phyloP scores from a whole-genome alignment of 495 filamentous ascomycete genomes.

The Amorphotheca resinae region DNA sequence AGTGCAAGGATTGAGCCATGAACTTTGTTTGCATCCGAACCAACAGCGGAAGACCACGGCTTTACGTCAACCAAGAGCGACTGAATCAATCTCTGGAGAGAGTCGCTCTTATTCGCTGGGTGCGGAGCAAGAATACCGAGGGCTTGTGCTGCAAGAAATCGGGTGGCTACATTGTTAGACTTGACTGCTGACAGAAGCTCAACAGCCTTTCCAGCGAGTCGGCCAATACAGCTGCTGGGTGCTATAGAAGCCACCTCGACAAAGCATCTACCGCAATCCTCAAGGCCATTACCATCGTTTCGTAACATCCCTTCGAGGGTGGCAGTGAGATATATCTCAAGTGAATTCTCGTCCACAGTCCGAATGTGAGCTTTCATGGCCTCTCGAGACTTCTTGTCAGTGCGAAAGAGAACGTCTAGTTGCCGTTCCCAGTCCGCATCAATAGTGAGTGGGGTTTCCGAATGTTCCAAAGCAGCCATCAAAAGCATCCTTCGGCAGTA shows the following conservation, averaged over 20 bases:
- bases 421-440: conserved; percentile 80
- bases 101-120: conserved; percentile 25
- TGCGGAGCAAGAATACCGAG: conserved; percentile 73
- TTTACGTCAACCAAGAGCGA: conserved; percentile 29
- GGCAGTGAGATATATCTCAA: conserved; percentile 25
- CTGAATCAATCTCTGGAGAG: conserved; percentile 24
- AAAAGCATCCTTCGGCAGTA: conserved; percentile 68
- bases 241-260: conserved; percentile 55
- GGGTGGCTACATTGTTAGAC: conserved; percentile 55
- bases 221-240: conserved; percentile 37
- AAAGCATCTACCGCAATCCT: conserved; percentile 46
- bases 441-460: conserved; percentile 37
- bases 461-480: conserved; percentile 50
- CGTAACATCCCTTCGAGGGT: conserved; percentile 47
- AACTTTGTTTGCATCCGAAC: conserved; percentile 44
- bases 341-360: conserved; percentile 16
- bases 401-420: conserved; percentile 54
- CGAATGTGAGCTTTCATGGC: conserved; percentile 37
- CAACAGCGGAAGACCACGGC: conserved; percentile 45
- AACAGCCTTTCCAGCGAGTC: conserved; percentile 32
- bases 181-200: conserved; percentile 45
- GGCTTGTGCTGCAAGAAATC: conserved; percentile 50
- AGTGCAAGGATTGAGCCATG: conserved; percentile 37
- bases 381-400: conserved; percentile 46
- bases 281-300: conserved; percentile 33